Evolutionary conservation across 208 protist genomes (phyloP).

Genomic region (Leptomonas pyrrhocoris): DNA sequence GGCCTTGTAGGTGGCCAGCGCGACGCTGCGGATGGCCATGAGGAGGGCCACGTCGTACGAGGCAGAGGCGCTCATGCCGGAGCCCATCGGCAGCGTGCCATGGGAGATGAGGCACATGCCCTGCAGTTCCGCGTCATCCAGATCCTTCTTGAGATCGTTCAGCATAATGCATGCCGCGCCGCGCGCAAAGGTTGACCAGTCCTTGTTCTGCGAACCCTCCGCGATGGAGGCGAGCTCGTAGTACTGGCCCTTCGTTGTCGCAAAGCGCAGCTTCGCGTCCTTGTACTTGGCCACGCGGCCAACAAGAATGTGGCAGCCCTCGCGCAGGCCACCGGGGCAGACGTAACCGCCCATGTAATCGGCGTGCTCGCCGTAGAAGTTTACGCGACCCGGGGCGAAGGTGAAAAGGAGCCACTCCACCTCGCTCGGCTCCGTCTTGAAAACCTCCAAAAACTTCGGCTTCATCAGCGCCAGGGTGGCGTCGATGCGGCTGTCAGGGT

Average conservation of each 20-base stretch:
- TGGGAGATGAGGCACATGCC: conserved; percentile 61
- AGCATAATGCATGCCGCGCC: conserved; percentile 48
- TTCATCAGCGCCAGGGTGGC: conserved; percentile 49
- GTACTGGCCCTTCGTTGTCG: conserved; percentile 38
- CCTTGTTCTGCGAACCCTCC: conserved; percentile 41
- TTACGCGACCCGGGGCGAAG: conserved; percentile 77
- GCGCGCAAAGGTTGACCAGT: conserved; percentile 54
- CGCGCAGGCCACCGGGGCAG: conserved; percentile 50
- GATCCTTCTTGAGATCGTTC: conserved; percentile 39
- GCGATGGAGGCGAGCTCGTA: conserved; percentile 42
- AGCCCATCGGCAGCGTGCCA: conserved; percentile 69
- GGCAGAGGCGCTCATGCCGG: conserved; percentile 77
- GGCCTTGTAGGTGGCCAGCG: conserved; percentile 28
- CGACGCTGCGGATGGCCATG: conserved; percentile 42
- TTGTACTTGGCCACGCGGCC: conserved; percentile 41
- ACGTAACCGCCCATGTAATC: conserved; percentile 83
- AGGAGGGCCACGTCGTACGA: conserved; percentile 64
- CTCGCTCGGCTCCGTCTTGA: conserved; percentile 38
- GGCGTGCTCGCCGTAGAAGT: conserved; percentile 88
- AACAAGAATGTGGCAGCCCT: conserved; percentile 63
- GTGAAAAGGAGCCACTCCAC: conserved; percentile 65
- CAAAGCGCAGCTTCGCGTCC: conserved; percentile 55
- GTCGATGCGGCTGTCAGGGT: conserved; percentile 47
- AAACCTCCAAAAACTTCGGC: conserved; percentile 61
- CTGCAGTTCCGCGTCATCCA: conserved; percentile 45